Base-by-base conservation (phyloP, 345 rosid species). In the Gossypium turneri region DNA sequence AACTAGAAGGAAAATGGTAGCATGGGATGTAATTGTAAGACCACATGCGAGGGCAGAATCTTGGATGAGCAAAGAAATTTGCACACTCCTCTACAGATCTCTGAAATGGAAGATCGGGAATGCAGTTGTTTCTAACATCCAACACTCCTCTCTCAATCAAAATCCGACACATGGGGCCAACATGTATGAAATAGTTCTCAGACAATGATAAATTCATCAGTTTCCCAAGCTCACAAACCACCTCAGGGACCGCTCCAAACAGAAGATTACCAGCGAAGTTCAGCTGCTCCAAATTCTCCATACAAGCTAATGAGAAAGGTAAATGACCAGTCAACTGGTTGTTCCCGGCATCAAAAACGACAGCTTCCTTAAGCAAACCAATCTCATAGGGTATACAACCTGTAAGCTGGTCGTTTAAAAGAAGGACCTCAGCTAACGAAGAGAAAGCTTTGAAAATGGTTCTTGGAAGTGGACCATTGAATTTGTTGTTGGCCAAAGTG, bases 341-440 rank as follows among this genome's bases (percentile, higher is more conserved):
- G 76, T 85, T 78, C 1, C 73, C 86, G 1, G 76, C 75, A 75
- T 92, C 97, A 4, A 94, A 73, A 70, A 94, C 90, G 9, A 74
- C 75, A 9, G 93, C 89, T 80, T 81, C 92, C 24, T 57, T 81
- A 58, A 94, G 79, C 56, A 78, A 77, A 51, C 98, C 94, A 1
- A 94, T 77, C 75, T 90, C 94, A 25, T 79, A 84, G 1, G 98
- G 93, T 22, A 92, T 61, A 78, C 98, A 94, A 7, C 97, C 98
- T 1, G 87, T 87, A 7, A 94, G 75, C 76, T 73, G 87, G 72
- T 89, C 90, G 77, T 92, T 90, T 53, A 92, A 71, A 73, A 92
- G 85, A 27, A 94, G 76, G 52, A 92, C 88, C 81, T 94, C 98
- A 0, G 81, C 77, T 75, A 89, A 65, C 1, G 61, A 77, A 4